A percentile compares a stretch with the other conserved stretches of the same genome.
phyloP scores from a whole-genome alignment of 768 basidiomycete genomes.

The Leccinum ochraceum region DNA sequence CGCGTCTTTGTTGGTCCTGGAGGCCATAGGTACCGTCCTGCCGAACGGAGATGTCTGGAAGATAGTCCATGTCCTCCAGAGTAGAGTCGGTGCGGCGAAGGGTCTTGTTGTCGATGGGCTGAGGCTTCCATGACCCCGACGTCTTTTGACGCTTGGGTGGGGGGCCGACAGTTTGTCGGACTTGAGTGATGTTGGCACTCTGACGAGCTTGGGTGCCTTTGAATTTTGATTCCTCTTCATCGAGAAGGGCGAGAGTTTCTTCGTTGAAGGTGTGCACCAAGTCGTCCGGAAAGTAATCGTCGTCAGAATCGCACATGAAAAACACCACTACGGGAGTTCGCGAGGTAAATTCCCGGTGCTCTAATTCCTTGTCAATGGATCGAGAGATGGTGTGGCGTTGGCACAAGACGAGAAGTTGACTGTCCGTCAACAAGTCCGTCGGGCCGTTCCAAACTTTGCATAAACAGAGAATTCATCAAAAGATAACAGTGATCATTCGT shows the following conservation, averaged over 20 bases:
- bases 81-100: conserved; percentile 28
- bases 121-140: conserved; percentile 45
- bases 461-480: neutral
- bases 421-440: neutral
- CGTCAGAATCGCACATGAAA: conserved; percentile 65
- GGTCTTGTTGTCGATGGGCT: conserved; percentile 25
- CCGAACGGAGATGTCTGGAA: conserved; percentile 65
- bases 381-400: neutral
- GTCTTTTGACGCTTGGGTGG: conserved; percentile 61
- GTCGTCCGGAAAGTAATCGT: conserved; percentile 65
- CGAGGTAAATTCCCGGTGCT: neutral
- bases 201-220: conserved; percentile 29
- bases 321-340: neutral
- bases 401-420: neutral
- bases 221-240: conserved; percentile 52
- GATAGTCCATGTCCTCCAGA: conserved; percentile 46
- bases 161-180: conserved; percentile 30
- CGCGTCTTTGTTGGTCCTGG: conserved; percentile 24
- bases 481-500: neutral
- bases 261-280: conserved; percentile 55
- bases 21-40: conserved; percentile 59
- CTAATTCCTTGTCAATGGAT: conserved; percentile 1
- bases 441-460: neutral
- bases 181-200: conserved; percentile 23
- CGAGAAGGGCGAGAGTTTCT: conserved; percentile 58